A percentile compares a stretch with the other conserved stretches of the same genome.
phyloP scores from a whole-genome alignment of 805 yeast genomes.

The Kluyveromyces wickerhamii region DNA sequence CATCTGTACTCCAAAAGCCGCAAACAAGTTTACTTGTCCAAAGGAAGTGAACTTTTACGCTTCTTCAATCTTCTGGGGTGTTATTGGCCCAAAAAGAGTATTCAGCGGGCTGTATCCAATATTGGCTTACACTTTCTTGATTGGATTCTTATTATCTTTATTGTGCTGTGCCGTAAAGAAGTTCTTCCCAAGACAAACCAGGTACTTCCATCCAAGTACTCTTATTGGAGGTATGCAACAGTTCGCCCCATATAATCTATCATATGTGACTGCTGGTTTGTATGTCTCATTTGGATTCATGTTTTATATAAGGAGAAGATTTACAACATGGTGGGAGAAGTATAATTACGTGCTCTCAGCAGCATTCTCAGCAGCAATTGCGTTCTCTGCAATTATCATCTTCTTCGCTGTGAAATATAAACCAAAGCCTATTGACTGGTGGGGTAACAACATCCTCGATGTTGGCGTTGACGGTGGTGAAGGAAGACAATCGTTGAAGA shows the following conservation, averaged over 20 bases:
- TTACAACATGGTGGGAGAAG: conserved; percentile 48
- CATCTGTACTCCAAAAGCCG: conserved; percentile 31
- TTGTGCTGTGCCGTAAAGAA: conserved; percentile 16
- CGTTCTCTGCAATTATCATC: conserved; percentile 42
- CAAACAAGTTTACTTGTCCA: conserved; percentile 36
- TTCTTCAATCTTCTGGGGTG: too few species aligned
- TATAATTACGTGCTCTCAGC: conserved; percentile 46
- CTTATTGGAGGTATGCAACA: conserved; percentile 42
- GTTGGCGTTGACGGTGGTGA: conserved; percentile 14
- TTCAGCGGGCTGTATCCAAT: conserved; percentile 53
- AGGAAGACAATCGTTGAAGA: conserved; percentile 11
- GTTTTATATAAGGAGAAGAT: conserved; percentile 41
- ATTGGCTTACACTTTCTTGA: conserved; percentile 55
- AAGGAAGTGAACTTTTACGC: too few species aligned
- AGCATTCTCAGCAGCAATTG: conserved; percentile 55
- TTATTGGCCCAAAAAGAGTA: conserved; percentile 42
- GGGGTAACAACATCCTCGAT: conserved; percentile 48
- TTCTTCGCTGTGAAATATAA: conserved; percentile 46
- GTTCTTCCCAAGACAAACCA: conserved; percentile 14
- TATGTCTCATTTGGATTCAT: conserved; percentile 35
- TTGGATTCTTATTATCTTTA: conserved; percentile 35
- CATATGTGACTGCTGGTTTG: conserved; percentile 25
- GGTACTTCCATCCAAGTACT: conserved; percentile 42
- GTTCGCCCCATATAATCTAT: conserved; percentile 40
- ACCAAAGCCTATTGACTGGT: conserved; percentile 43